Evolutionary conservation across 441 rosid genomes (phyloP), one percentile per base, ranked within the genome.

Genomic region (Populus hybrid): DNA sequence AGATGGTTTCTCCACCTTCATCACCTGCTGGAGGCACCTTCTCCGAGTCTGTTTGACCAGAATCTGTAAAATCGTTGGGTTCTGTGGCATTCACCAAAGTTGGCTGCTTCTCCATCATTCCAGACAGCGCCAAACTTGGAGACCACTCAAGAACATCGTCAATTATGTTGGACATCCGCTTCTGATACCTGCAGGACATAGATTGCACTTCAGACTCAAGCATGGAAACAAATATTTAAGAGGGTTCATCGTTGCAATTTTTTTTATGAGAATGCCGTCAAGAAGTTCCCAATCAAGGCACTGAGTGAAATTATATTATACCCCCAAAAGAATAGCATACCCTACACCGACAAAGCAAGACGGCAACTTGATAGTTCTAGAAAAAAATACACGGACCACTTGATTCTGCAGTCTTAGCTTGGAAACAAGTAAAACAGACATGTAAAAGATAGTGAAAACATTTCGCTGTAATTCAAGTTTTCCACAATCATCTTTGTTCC

Each of bases 51-150:
- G 80, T 67, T 35, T 69, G 56, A 80, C 85, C 78, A 35, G 84
- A 90, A 64, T 86, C 91, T 6, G 95, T 77, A 63, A 84, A 84
- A 78, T 83, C 77, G 71, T 84, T 77, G 8, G 86, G 33, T 29
- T 93, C 97, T 7, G 97, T 88, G 65, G 84, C 79, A 66, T 93
- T 90, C 12, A 71, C 86, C 72, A 87, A 86, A 38, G 88, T 76
- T 68, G 84, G 89, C 86, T 89, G 99, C 80, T 95, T 95, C 82
- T 96, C 98, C 98, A 96, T 96, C 91, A 24, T 24, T 24, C n/a
- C n/a, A n/a, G n/a, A n/a, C n/a, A n/a, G n/a, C n/a, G n/a, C n/a
- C n/a, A n/a, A n/a, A n/a, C n/a, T n/a, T n/a, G n/a, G n/a, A n/a
- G n/a, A n/a, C n/a, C n/a, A n/a, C n/a, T n/a, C n/a, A n/a, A n/a